Evolutionary conservation across 129 eudicot species (phyloP).

Genomic region (Centrapalus pauciflorus): DNA sequence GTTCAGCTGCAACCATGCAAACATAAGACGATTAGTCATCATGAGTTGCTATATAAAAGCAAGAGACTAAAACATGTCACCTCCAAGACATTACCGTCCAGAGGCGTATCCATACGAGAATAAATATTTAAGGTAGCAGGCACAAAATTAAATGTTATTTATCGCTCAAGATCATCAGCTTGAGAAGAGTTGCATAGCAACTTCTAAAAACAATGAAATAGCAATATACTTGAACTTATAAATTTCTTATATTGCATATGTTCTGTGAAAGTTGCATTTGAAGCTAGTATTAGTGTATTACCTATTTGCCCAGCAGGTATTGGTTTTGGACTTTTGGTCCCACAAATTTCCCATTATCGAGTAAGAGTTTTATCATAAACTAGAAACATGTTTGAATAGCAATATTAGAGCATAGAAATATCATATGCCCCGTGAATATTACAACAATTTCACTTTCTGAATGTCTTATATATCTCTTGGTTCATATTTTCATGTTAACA

Average conservation of each 20-base stretch:
- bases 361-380: neutral
- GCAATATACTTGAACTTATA: neutral
- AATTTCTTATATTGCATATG: neutral
- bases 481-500: neutral
- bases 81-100: neutral
- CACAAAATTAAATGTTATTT: neutral
- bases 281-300: neutral
- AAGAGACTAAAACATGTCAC: too few species aligned
- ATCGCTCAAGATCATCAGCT: too few species aligned
- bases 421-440: neutral
- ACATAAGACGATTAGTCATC: conserved; percentile 6
- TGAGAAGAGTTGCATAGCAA: neutral
- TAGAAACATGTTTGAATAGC: neutral
- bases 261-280: neutral
- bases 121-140: neutral
- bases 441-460: neutral
- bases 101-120: neutral
- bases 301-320: conserved; percentile 1
- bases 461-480: neutral
- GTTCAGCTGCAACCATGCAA: conserved; percentile 31
- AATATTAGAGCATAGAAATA: neutral
- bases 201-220: neutral
- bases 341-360: too few species aligned
- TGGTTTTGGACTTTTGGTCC: neutral
- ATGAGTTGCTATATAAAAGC: neutral